phyloP scores from a whole-genome alignment of 257 asterid species.

The Verbena officinalis region DNA sequence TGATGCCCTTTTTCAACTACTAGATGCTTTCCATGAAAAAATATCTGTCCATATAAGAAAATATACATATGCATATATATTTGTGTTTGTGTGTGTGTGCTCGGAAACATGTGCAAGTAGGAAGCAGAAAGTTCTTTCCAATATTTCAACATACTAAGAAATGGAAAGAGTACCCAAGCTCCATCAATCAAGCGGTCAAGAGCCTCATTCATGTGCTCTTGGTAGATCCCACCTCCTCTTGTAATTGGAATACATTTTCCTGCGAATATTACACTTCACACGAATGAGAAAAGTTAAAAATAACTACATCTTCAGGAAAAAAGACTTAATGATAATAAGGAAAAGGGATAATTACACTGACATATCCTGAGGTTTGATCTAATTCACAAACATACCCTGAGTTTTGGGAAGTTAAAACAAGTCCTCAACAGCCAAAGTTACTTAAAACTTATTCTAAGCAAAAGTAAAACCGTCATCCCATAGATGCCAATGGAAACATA shows the following conservation, averaged over 20 bases:
- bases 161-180: conserved; percentile 71
- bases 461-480: no score
- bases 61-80: not conserved
- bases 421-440: conserved; percentile 1
- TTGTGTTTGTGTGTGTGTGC: not conserved
- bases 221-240: conserved; percentile 96
- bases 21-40: not conserved
- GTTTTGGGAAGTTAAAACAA: no score
- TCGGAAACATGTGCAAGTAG: conserved; percentile 6
- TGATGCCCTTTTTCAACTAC: conserved; percentile 6
- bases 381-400: no score
- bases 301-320: not conserved
- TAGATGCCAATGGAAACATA: conserved; percentile 16
- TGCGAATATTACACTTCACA: conserved; percentile 37
- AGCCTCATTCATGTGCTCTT: conserved; percentile 96
- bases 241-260: conserved; percentile 98
- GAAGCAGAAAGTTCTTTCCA: conserved; percentile 1
- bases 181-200: conserved; percentile 82
- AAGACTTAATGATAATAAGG: not conserved
- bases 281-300: conserved; percentile 20
- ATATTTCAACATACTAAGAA: conserved; percentile 12
- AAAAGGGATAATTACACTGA: no score
- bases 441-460: no score
- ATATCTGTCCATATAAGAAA: not conserved
- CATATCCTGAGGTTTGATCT: no score